Percentiles rank a stretch among this genome's conserved stretches.
phyloP scores from a whole-genome alignment of 768 basidiomycete genomes.

The Cubamyces sp. region DNA sequence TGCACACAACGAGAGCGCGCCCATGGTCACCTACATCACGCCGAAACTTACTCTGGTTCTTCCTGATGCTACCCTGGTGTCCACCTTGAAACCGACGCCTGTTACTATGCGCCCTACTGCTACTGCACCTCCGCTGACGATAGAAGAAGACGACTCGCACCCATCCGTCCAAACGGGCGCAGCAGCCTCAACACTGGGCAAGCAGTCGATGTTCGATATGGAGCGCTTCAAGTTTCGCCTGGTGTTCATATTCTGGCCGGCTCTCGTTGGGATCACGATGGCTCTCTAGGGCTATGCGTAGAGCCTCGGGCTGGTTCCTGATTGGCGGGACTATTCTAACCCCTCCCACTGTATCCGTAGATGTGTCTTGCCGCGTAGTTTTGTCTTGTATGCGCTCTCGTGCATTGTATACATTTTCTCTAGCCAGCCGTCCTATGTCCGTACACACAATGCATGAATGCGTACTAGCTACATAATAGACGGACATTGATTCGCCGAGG shows the following conservation, averaged over 20 bases:
- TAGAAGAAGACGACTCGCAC: slow-evolving; percentile 1
- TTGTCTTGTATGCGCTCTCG: neutral
- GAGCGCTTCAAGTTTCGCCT: slow-evolving; percentile 46
- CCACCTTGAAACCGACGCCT: slow-evolving; percentile 12
- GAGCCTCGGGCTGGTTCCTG: neutral
- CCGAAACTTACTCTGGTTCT: slow-evolving; percentile 19
- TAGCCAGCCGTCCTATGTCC: too few species aligned
- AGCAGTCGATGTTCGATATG: slow-evolving; percentile 25
- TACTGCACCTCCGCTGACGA: slow-evolving; percentile 4
- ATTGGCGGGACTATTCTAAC: slow-evolving; percentile 1
- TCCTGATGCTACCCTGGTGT: slow-evolving; percentile 17
- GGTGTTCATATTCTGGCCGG: slow-evolving; percentile 59
- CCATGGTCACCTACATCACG: slow-evolving; percentile 18
- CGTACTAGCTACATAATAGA: neutral
- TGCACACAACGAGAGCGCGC: slow-evolving; percentile 16
- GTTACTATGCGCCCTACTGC: slow-evolving; percentile 8
- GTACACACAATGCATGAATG: neutral
- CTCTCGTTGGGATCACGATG: slow-evolving; percentile 59
- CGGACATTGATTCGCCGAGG: slow-evolving; percentile 4
- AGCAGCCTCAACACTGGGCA: slow-evolving; percentile 6
- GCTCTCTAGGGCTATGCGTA: slow-evolving; percentile 41
- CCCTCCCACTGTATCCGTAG: neutral
- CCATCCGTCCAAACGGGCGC: slow-evolving; percentile 1
- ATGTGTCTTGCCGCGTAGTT: neutral
- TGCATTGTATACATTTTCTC: neutral